Percentiles rank a stretch among this genome's conserved stretches.
Evolutionary conservation across 257 asterid species (phyloP).

Genomic region (Rehmannia glutinosa): DNA sequence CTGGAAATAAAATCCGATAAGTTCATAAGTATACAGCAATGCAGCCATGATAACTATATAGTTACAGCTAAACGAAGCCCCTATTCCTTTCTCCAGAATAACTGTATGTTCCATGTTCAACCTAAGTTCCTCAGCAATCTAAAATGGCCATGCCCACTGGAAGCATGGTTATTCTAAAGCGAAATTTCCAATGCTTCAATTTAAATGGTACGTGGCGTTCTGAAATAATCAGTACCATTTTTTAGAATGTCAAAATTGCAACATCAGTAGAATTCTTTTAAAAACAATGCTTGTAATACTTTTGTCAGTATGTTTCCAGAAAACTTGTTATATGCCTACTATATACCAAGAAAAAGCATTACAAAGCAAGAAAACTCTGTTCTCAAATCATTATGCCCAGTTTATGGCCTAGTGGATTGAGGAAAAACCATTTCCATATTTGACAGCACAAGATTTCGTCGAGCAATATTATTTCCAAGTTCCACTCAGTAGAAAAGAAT

Average conservation of each 20-base stretch:
- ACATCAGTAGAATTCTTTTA: not conserved
- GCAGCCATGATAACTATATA: not conserved
- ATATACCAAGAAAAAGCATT: not conserved
- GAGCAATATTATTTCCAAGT: not conserved
- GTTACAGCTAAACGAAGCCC: not conserved
- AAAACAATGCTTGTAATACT: not conserved
- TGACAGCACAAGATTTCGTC: not conserved
- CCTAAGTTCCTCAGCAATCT: not conserved
- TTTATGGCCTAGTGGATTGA: not conserved
- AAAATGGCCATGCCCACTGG: no score
- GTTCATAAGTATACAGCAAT: not conserved
- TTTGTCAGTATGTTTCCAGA: not conserved
- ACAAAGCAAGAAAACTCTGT: no score
- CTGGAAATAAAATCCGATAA: slow-evolving; percentile 27
- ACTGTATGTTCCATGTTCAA: not conserved
- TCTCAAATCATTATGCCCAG: not conserved
- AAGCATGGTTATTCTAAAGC: not conserved
- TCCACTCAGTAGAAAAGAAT: not conserved
- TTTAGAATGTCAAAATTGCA: not conserved
- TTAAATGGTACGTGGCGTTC: no score
- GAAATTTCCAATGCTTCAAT: not conserved
- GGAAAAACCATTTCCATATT: not conserved
- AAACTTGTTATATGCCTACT: no score
- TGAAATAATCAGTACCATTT: no score
- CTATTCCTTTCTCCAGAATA: not conserved